Evolutionary conservation across 306 rosid genomes (phyloP), one percentile per base, ranked within the genome.

Genomic region (Macrotyloma uniflorum): DNA sequence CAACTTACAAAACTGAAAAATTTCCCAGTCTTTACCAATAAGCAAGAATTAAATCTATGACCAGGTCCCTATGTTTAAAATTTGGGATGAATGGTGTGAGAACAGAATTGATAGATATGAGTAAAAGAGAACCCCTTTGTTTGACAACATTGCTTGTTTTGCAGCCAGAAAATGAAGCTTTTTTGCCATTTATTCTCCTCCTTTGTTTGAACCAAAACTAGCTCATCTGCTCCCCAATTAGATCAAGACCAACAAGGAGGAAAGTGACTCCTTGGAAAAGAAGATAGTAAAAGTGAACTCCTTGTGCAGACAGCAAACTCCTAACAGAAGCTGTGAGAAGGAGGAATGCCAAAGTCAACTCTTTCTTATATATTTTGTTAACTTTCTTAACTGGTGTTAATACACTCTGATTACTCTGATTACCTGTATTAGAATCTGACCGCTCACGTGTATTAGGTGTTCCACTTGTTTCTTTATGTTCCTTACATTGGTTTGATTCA

Each of bases 191-290:
- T 30, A 20, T 62, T 61, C 16, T 63, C 70, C 49, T 36, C 67
- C 71, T 58, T n/a, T 66, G 82, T 16, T 18, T 49, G 42, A 55
- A 77, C 74, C 36, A 71, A 70, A 76, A 49, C 84, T 68, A 90
- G 85, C 86, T 87, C 89, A 92, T 84, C 74, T 90, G 97, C 82
- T 92, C 93, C 28, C 97, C 94, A 54, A 92, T 92, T 68, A 92
- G 87, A 84, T 90, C 97, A 64, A 92, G 97, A 45, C 97, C 97
- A 61, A 92, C 94, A 18, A 92, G 94, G 80, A 92, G 94, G 82
- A 92, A 92, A 61, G 97, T 81, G 76, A 88, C 84, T 12, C 97
- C 97, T 90, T 91, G 94, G 86, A 92, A 92, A 62, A 90, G 90
- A 57, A 92, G 85, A 89, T 88, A 92, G 91, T 92, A 92, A 76